phyloP scores from a whole-genome alignment of 768 basidiomycete species.

The Lactifluus echinatus region DNA sequence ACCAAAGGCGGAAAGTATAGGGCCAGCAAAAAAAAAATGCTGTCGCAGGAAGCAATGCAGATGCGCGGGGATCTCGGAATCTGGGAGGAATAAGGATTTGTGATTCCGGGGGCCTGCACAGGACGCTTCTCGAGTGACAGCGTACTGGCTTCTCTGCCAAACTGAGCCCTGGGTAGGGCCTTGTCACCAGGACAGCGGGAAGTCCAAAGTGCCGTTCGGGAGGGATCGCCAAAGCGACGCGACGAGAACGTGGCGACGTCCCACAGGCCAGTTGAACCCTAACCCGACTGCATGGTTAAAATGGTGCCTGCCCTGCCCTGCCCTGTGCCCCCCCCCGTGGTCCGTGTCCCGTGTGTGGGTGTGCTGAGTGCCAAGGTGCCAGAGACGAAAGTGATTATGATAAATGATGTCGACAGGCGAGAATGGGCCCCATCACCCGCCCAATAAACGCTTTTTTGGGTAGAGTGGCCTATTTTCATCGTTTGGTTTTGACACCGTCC shows the following conservation, averaged over 20 bases:
- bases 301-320: too few species aligned
- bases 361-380: too few species aligned
- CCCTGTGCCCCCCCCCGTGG: too few species aligned
- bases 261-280: not conserved
- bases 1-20: not conserved
- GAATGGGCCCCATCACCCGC: not conserved
- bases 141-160: slow-evolving; percentile 9
- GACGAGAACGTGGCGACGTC: slow-evolving; percentile 8
- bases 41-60: not conserved
- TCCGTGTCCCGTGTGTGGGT: too few species aligned
- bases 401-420: too few species aligned
- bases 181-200: slow-evolving; percentile 16
- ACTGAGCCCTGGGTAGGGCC: not conserved
- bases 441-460: not conserved
- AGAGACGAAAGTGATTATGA: too few species aligned
- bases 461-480: too few species aligned
- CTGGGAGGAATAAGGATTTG: not conserved
- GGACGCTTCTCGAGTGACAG: not conserved
- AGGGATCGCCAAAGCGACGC: slow-evolving; percentile 16
- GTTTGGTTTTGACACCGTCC: not conserved
- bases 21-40: not conserved
- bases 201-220: slow-evolving; percentile 1
- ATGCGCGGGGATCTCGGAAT: slow-evolving; percentile 10
- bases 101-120: not conserved
- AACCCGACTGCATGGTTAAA: not conserved